Base-by-base conservation (phyloP, 2,329 filamentous ascomycete genomes). In the Calycina herbarum region DNA sequence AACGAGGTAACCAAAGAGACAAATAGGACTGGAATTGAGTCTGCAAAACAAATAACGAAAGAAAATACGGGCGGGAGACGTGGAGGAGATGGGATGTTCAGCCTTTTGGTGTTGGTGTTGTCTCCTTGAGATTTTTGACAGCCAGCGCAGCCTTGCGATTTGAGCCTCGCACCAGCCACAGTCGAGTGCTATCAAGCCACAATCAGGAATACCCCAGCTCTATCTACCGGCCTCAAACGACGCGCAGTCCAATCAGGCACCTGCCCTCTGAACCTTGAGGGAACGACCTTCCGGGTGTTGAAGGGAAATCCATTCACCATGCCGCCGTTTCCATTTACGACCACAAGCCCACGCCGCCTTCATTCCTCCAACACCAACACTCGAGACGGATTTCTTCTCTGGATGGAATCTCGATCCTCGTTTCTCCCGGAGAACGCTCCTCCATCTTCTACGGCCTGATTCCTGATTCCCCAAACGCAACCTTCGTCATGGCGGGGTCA, bases 401-500 rank as follows among this genome's bases (percentile, higher is more conserved):
- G 11, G 20, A 54, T 54, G 48, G 48, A 24, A 54, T 3, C 24
- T 13, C 20, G 24, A 13, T 27, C 11, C 27, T 54, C n/a, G 3
- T 27, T 54, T 54, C 48, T 13, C 20, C 48, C 11, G 48, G 20
- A 13, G 24, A 24, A 31, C 13, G 29, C 15, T 57, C 24, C 13
- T 57, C 24, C 11, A 29, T 29, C 54, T 29, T 24, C 54, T 11
- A 20, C 20, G 27, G 27, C 27, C 27, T 29, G 27, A 29, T 57
- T 29, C 27, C 27, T 29, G 27, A 29, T 29, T 11, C 7, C 6
- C 24, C 54, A 57, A 57, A 31, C 29, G 48, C 62, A 67, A 65
- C 64, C 20, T 13, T 27, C 48, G 20, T 54, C 63, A 77, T 76
- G 74, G 72, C 72, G 69, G 72, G 71, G 71, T 71, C 71, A 62